Base-by-base conservation (phyloP, 2,329 filamentous ascomycete genomes). In the Helicocarpus griseus region DNA sequence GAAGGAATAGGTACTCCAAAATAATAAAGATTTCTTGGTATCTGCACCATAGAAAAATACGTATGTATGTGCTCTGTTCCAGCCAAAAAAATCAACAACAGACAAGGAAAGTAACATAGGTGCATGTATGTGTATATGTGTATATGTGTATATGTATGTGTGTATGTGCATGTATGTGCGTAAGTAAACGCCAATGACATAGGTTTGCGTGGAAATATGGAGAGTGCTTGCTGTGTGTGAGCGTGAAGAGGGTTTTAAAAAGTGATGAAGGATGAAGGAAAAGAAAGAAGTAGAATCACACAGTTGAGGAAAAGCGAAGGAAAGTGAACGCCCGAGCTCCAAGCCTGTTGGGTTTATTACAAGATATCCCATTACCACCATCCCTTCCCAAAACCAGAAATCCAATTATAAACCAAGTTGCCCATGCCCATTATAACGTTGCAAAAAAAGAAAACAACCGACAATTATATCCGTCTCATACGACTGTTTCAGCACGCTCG, bases 401-500 rank as follows among this genome's bases (percentile, higher is more conserved):
- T n/a, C n/a, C n/a, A 44, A 31, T 31, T 44, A 44, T 4, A 28
- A 29, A 43, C 11, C 28, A 14, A 22, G 22, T 4, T 31, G 17
- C 41, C 26, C 24, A 21, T 43, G 28, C 26, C 8, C 41, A n/a
- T 26, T 9, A 29, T 41, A 44, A 11, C 41, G n/a, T 26, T 55
- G 56, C 57, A 57, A 49, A 55, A 49, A 39, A 46, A 41, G 38
- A 45, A 49, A 39, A 26, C 24, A 29, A 48, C 47, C 13, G 28
- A 54, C 39, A 39, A 41, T 26, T 47, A 52, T 22, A 47, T 21
- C 17, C 13, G 13, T n/a, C 40, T 41, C 29, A 91, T 56, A 90
- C 87, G 48, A 86, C 83, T 28, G 79, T 82, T 72, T 94, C 89
- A 0, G 86, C 77, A 46, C 77, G 76, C 75, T 97, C 93, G 44